A percentile compares a stretch with the other conserved stretches of the same genome.
Evolutionary conservation across 257 asterid species (phyloP).

Genomic region (Solanum piurae): DNA sequence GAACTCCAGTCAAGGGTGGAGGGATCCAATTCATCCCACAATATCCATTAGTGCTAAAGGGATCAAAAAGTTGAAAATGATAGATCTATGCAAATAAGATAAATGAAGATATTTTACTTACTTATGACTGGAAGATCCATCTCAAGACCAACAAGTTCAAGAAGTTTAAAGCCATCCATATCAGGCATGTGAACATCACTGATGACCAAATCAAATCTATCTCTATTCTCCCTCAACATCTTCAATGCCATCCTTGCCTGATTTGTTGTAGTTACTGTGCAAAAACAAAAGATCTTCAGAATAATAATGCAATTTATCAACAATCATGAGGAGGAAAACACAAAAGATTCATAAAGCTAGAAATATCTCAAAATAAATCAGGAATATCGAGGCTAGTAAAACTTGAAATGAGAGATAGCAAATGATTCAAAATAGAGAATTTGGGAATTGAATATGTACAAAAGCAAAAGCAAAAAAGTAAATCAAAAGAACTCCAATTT

Average conservation of each 20-base stretch:
- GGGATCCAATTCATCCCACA: neutral
- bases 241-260: conserved; percentile 60
- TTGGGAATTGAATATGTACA: neutral
- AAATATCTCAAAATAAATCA: neutral
- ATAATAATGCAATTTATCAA: neutral
- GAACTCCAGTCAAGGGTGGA: neutral
- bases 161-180: conserved; percentile 87
- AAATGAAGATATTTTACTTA: conserved; percentile 14
- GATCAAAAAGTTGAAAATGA: neutral
- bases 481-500: neutral
- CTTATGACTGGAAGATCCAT: conserved; percentile 91
- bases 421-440: neutral
- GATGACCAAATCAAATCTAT: conserved; percentile 66
- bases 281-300: conserved; percentile 11
- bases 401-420: neutral
- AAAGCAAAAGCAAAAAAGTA: neutral
- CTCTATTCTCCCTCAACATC: conserved; percentile 63
- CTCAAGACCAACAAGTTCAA: conserved; percentile 80
- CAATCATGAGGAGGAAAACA: neutral
- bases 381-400: neutral
- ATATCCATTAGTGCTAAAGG: neutral
- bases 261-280: conserved; percentile 50
- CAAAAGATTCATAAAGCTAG: neutral
- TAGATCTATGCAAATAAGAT: neutral
- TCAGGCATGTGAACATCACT: conserved; percentile 94